phyloP scores from a whole-genome alignment of 2,329 filamentous ascomycete genomes.

The Rutstroemia sp. region DNA sequence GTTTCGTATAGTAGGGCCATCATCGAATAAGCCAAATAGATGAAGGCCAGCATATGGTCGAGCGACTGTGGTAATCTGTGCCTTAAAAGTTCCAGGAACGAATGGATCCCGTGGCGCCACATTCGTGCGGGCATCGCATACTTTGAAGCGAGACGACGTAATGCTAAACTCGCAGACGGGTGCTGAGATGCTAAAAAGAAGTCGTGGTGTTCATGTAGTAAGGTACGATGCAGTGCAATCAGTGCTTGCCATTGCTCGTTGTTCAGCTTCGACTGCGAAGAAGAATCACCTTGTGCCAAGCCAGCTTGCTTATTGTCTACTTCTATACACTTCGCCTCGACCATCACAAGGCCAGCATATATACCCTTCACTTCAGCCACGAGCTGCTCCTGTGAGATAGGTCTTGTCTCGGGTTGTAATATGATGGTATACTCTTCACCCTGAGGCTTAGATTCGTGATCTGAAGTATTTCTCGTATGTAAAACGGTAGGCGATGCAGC shows the following conservation, averaged over 20 bases:
- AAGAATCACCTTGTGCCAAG: constrained; percentile 40
- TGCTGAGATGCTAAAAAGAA: constrained; percentile 86
- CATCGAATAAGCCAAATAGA: constrained; percentile 85
- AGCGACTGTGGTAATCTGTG: constrained; percentile 67
- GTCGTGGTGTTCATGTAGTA: constrained; percentile 77
- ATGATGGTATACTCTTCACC: constrained; percentile 37
- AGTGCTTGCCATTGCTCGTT: constrained; percentile 77
- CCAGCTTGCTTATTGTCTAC: constrained; percentile 59
- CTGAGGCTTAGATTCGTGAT: constrained; percentile 48
- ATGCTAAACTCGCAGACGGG: constrained; percentile 61
- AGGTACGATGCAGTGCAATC: constrained; percentile 71
- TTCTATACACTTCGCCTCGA: constrained; percentile 81
- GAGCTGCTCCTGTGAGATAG: constrained; percentile 25
- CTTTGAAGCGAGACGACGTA: constrained; percentile 65
- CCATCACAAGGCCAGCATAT: constrained; percentile 76
- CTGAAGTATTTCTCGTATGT: not conserved
- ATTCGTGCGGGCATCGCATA: constrained; percentile 90
- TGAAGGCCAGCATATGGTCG: constrained; percentile 87
- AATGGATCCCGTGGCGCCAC: constrained; percentile 90
- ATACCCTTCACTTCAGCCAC: constrained; percentile 40
- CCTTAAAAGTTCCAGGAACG: constrained; percentile 69
- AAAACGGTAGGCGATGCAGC: not conserved
- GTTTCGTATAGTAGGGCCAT: constrained; percentile 83
- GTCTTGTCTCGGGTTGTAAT: constrained; percentile 43
- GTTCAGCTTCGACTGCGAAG: constrained; percentile 39